Base-by-base conservation (phyloP, 345 rosid genomes). In the Salix viminalis region DNA sequence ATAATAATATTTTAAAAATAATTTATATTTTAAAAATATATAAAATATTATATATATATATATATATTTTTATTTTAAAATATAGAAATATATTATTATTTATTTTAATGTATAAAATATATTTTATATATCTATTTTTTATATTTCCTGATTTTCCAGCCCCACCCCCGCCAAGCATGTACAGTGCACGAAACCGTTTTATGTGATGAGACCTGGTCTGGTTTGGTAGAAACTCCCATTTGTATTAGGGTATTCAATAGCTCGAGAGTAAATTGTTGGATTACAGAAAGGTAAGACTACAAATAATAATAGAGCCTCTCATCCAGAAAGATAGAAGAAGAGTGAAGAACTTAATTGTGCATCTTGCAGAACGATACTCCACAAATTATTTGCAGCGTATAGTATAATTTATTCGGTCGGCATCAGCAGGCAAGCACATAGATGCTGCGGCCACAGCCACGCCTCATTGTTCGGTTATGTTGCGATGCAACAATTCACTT, bases 401-500 rank as follows among this genome's bases (percentile, higher is more conserved):
- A 13, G 16, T 44, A 44, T 41, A 44, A 44, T 44, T 44, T 44
- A 44, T 13, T 44, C n/a, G 61, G n/a, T 56, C n/a, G 8, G 62
- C 62, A n/a, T 9, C 13, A 8, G 23, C 7, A 19, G 6, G 60
- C 60, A 54, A 19, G 60, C 8, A n/a, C 14, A n/a, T 9, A 1
- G 4, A n/a, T 9, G 13, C 26, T 56, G n/a, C n/a, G n/a, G 58
- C 58, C 2, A 19, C 24, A 34, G 42, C 44, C 18, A 34, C 56
- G 16, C 67, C 21, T 5, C 11, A 13, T 24, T 52, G 34, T 62
- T 37, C n/a, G 23, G 28, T 69, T 61, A 71, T 24, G 30, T 62
- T 2, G 1, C 5, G 32, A 37, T 32, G 76, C 82, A 77, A 42
- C 88, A 82, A 16, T 79, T 75, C 54, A 75, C 79, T 0, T 39